Evolutionary conservation across 1,139 yeast genomes (phyloP), one percentile per base, ranked within the genome.

Genomic region (Scheffersomyces quercinus): DNA sequence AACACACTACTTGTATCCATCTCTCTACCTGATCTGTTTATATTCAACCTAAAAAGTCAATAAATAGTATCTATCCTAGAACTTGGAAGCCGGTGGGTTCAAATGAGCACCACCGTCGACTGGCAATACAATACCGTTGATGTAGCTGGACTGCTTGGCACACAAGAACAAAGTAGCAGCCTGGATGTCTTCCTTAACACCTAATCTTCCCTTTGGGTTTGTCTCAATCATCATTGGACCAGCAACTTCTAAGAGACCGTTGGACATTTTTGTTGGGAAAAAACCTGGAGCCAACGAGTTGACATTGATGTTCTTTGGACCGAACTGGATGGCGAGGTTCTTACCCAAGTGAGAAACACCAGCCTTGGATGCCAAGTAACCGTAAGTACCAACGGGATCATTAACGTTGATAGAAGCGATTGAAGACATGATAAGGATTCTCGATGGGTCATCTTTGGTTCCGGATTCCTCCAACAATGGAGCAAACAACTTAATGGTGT

Each of bases 241-340:
- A 30, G 76, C 70, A 39, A 66, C 68, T 36, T 72, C 76, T 44
- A 86, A 66, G 43, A 86, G 57, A 0, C 90, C 93, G 46, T 79
- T 73, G 37, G 90, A 77, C 93, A 86, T 85, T 63, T 83, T 85
- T 29, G 87, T 75, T 20, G 88, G 88, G 77, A 86, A 83, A 62
- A 83, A 86, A 0, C 95, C 95, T 0, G 93, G 93, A 10, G 90
- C 90, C 52, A 86, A 65, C 7, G 82, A 70, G 64, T 85, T 85
- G 52, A 83, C 88, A 38, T 81, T 82, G 55, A 84, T 77, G 61
- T 83, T 78, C 43, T 75, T 66, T n/a, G 84, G 85, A 2, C 87
- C 89, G 55, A 85, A 72, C 54, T 81, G 83, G 39, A 74, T 58
- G 2, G 90, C 85, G 56, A 85, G 72, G 48, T 77, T 68, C 64